Percentiles rank a stretch among this genome's conserved stretches.
phyloP scores from a whole-genome alignment of 306 rosid species.

The barrel medic (Medicago truncatula) region DNA sequence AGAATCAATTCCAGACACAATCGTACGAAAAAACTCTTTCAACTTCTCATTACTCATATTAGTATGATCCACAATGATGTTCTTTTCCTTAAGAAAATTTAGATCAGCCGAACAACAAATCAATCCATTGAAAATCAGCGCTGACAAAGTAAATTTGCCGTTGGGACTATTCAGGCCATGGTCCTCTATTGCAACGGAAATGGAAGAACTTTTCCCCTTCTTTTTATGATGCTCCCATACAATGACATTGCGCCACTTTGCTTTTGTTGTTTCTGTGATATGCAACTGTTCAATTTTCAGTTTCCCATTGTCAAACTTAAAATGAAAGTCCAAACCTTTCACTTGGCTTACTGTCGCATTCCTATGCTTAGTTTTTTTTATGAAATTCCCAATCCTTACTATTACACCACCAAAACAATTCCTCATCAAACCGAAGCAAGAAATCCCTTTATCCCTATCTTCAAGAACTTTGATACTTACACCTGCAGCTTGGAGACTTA shows the following conservation, averaged over 20 bases:
- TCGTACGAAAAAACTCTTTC: background rate
- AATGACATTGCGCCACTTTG: background rate
- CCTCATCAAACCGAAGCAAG: no score
- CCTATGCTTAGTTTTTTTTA: no score
- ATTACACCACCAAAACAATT: no score
- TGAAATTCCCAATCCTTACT: no score
- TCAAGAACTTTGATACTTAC: background rate
- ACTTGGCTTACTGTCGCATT: rapidly evolving
- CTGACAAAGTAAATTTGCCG: background rate
- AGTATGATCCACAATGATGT: background rate
- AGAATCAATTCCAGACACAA: background rate
- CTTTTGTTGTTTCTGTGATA: background rate
- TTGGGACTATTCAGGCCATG: no score
- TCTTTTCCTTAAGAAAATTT: background rate
- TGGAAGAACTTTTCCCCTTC: background rate
- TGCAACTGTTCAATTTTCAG: background rate
- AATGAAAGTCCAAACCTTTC: background rate
- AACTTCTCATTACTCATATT: background rate
- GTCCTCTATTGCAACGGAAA: no score
- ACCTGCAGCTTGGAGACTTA: background rate
- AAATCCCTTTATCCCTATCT: no score
- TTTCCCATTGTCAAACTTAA: background rate
- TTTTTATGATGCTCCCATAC: conserved; percentile 14
- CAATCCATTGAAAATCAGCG: background rate
- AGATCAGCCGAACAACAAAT: background rate